Conservation (phyloP, 768 basidiomycete genomes). For the Boletales sp. region DNA sequence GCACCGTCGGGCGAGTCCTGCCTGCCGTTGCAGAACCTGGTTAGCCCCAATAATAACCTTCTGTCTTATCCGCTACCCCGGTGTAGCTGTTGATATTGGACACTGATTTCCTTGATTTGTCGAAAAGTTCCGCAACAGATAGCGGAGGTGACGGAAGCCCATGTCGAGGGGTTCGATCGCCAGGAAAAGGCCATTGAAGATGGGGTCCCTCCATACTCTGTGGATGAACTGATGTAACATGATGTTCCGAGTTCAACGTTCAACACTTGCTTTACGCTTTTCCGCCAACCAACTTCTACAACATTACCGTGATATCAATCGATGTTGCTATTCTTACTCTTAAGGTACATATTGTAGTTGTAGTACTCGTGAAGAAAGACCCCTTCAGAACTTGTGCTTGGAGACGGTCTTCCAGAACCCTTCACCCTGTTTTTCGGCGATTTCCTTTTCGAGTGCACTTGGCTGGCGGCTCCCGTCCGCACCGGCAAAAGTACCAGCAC, state of each 20-base stretch:
- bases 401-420: constrained; percentile 48
- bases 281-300: too few species aligned
- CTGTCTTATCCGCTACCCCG: background rate
- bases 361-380: background rate
- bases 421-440: constrained; percentile 51
- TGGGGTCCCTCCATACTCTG: constrained; percentile 2
- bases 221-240: constrained; percentile 15
- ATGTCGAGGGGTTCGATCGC: constrained; percentile 10
- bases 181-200: background rate
- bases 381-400: constrained; percentile 31
- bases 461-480: constrained; percentile 49
- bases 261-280: too few species aligned
- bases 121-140: constrained; percentile 10
- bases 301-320: background rate
- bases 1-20: constrained; percentile 7
- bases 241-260: too few species aligned
- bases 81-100: background rate
- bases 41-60: background rate
- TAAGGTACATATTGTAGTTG: background rate
- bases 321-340: background rate
- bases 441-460: constrained; percentile 44
- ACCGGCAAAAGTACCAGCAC: constrained; percentile 62
- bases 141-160: constrained; percentile 8
- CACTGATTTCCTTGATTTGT: background rate
- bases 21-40: constrained; percentile 12